phyloP scores from a whole-genome alignment of 805 yeast species.

The Metschnikowia chrysomelidarum region DNA sequence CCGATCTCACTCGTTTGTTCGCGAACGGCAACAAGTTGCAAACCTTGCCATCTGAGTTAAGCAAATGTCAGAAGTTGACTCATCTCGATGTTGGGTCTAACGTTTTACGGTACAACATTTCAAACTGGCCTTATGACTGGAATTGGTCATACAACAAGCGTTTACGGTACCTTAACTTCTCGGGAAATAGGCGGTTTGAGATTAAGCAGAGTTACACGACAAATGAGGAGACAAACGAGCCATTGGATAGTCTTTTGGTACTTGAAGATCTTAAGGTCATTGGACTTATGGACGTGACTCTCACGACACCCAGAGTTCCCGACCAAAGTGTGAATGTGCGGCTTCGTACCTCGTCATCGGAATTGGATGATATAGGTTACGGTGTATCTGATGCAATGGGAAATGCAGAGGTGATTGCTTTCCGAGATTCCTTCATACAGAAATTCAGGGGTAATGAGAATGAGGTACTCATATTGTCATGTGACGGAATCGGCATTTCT shows the following conservation, averaged over 20 bases:
- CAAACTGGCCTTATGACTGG: slow-evolving; percentile 97
- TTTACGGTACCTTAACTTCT: slow-evolving; percentile 77
- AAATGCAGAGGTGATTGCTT: slow-evolving; percentile 56
- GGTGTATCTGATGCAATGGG: slow-evolving; percentile 93
- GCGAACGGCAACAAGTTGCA: slow-evolving; percentile 83
- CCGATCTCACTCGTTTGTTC: slow-evolving; percentile 56
- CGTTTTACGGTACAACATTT: slow-evolving; percentile 83
- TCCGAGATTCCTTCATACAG: slow-evolving; percentile 83
- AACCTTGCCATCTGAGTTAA: slow-evolving; percentile 84
- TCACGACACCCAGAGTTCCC: slow-evolving; percentile 84
- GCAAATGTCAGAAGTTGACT: slow-evolving; percentile 59
- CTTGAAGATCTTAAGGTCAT: slow-evolving; percentile 68
- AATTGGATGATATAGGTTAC: slow-evolving; percentile 69
- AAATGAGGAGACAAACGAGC: slow-evolving; percentile 56
- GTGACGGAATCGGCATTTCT: slow-evolving; percentile 19
- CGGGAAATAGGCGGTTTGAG: slow-evolving; percentile 90
- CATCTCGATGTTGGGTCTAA: slow-evolving; percentile 91
- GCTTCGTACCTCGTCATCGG: slow-evolving; percentile 86
- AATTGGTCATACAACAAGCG: slow-evolving; percentile 87
- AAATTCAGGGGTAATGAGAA: slow-evolving; percentile 82
- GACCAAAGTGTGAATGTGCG: slow-evolving; percentile 82
- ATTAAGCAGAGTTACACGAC: slow-evolving; percentile 64
- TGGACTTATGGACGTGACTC: slow-evolving; percentile 93
- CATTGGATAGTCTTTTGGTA: slow-evolving; percentile 62
- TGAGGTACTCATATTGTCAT: slow-evolving; percentile 64